These are phyloP conservation scores for Thalassia testudinum DNA, from an alignment of 116 monocot species.

Conservation along the genomic window DNA sequence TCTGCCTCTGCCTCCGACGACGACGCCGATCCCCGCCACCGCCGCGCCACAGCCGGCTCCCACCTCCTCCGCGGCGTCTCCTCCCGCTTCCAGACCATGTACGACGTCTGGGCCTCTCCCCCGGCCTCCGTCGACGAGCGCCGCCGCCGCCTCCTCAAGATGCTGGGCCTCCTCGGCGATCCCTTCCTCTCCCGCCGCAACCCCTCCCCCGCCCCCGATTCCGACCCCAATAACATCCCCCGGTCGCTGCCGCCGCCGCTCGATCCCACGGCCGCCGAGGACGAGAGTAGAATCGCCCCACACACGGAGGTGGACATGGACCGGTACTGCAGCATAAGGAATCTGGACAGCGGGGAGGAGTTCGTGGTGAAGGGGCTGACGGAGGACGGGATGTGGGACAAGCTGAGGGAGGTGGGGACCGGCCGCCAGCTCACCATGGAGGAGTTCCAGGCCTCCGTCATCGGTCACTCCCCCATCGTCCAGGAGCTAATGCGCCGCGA, in stretches of 20 bases:
- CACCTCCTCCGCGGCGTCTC: constrained; percentile 12
- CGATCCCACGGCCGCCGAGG: constrained; percentile 14
- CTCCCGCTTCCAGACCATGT: not conserved
- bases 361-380: constrained; percentile 74
- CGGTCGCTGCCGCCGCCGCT: not conserved
- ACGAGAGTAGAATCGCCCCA: no score
- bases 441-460: constrained; percentile 68
- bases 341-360: constrained; percentile 74
- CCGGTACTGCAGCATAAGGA: constrained; percentile 43
- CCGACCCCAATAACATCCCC: not conserved
- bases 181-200: constrained; percentile 20
- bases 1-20: constrained; percentile 10
- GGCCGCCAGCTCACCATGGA: constrained; percentile 87
- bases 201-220: not conserved
- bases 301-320: no score
- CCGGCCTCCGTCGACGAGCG: constrained; percentile 28
- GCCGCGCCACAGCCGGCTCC: constrained; percentile 29
- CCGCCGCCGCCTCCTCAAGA: constrained; percentile 34
- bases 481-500: constrained; percentile 81
- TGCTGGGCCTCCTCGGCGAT: constrained; percentile 34
- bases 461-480: constrained; percentile 80
- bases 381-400: constrained; percentile 66
- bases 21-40: constrained; percentile 7
- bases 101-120: constrained; percentile 13
- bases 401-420: constrained; percentile 61